Conservation (phyloP, 768 basidiomycete genomes). For the Chalciporus chontae region DNA sequence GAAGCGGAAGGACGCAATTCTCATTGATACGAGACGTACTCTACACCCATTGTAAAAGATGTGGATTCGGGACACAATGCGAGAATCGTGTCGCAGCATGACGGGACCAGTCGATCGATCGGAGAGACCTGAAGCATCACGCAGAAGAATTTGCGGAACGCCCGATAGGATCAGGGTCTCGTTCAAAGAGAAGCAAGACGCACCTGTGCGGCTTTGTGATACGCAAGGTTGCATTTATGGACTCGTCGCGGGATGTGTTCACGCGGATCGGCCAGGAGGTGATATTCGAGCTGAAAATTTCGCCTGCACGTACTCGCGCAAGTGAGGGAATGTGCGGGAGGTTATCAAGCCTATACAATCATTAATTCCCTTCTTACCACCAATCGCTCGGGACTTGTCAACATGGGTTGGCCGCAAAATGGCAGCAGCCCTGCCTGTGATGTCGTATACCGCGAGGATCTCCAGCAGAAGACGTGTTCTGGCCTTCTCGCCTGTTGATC, state of each 20-base stretch:
- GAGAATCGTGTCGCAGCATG: slow-evolving; percentile 26
- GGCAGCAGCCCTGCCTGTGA: slow-evolving; percentile 30
- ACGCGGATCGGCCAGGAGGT: slow-evolving; percentile 22
- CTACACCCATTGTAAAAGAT: slow-evolving; percentile 26
- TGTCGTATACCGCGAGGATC: slow-evolving; percentile 42
- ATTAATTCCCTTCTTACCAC: slow-evolving; percentile 34
- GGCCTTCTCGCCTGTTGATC: slow-evolving; percentile 27
- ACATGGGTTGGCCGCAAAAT: slow-evolving; percentile 6
- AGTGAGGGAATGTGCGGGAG: slow-evolving; percentile 29
- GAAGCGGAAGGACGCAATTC: background rate
- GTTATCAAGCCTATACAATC: slow-evolving; percentile 26
- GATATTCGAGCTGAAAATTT: slow-evolving; percentile 14
- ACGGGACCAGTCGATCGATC: slow-evolving; percentile 28
- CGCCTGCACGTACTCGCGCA: slow-evolving; percentile 23
- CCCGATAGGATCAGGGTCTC: slow-evolving; percentile 17
- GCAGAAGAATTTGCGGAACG: slow-evolving; percentile 29
- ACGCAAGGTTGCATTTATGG: slow-evolving; percentile 34
- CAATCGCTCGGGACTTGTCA: slow-evolving; percentile 34
- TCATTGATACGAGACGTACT: slow-evolving; percentile 27
- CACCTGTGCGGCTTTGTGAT: slow-evolving; percentile 35
- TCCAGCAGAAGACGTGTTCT: slow-evolving; percentile 38
- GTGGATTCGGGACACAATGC: slow-evolving; percentile 30
- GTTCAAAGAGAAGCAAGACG: slow-evolving; percentile 19
- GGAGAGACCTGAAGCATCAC: slow-evolving; percentile 27
- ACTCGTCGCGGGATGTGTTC: slow-evolving; percentile 25